Percentiles rank a stretch among this genome's conserved stretches.
Evolutionary conservation across 768 basidiomycete genomes (phyloP).

Genomic region (Lepiota subincarnata): DNA sequence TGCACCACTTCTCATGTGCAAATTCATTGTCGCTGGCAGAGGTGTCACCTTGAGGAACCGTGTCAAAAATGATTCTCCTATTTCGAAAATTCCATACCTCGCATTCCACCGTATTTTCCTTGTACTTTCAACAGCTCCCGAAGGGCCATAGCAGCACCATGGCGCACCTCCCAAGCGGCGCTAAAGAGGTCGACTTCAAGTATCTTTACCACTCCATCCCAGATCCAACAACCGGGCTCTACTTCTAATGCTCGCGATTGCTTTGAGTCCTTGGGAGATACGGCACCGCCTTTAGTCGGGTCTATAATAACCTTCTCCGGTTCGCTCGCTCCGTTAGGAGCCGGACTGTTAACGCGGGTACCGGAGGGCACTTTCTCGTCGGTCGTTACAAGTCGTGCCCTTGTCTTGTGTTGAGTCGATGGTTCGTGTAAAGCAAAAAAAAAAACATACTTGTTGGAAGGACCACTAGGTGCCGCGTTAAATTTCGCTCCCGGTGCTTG

Average conservation of each 20-base stretch:
- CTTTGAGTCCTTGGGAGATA: slow-evolving; percentile 72
- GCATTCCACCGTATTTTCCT: slow-evolving; percentile 79
- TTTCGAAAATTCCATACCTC: slow-evolving; percentile 39
- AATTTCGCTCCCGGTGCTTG: slow-evolving; percentile 60
- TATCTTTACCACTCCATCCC: slow-evolving; percentile 78
- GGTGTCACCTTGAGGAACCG: slow-evolving; percentile 38
- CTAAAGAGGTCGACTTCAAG: slow-evolving; percentile 83
- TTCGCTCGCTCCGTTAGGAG: slow-evolving; percentile 36
- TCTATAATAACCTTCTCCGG: slow-evolving; percentile 72
- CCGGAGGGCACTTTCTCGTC: slow-evolving; percentile 49
- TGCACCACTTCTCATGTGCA: slow-evolving; percentile 85
- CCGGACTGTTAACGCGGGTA: slow-evolving; percentile 59
- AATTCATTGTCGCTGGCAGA: slow-evolving; percentile 55
- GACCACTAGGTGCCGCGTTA: slow-evolving; percentile 49
- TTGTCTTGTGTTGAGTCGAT: slow-evolving; percentile 22
- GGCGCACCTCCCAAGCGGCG: slow-evolving; percentile 88
- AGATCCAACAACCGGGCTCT: slow-evolving; percentile 72
- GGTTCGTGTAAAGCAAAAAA: background rate
- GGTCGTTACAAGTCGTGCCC: slow-evolving; percentile 68
- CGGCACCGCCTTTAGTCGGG: slow-evolving; percentile 80
- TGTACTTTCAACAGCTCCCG: slow-evolving; percentile 84
- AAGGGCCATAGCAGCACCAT: slow-evolving; percentile 89
- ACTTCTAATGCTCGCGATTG: slow-evolving; percentile 78
- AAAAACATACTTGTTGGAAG: slow-evolving; percentile 51
- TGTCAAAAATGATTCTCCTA: background rate